Percentiles rank a stretch among this genome's conserved stretches.
Evolutionary conservation across 2,329 filamentous ascomycete species (phyloP).

Genomic region (Hypoxylon sp.): DNA sequence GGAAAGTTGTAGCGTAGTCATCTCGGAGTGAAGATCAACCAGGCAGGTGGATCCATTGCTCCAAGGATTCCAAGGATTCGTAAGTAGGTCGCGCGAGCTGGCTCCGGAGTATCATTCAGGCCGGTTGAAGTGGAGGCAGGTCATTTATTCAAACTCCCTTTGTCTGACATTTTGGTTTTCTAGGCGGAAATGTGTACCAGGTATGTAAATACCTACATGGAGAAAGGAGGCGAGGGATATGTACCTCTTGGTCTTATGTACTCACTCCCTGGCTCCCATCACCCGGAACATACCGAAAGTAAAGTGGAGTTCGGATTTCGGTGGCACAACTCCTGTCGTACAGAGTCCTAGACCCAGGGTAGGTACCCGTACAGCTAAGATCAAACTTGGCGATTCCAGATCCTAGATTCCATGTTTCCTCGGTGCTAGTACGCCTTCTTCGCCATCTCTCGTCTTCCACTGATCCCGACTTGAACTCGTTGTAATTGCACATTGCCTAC

Average conservation of each 20-base stretch:
- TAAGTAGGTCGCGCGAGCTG: background rate
- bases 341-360: background rate
- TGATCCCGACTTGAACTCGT: background rate
- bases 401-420: slow-evolving; percentile 10
- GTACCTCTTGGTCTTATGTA: background rate
- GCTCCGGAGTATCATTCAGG: background rate
- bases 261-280: background rate
- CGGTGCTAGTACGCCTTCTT: background rate
- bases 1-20: background rate
- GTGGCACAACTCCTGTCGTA: background rate
- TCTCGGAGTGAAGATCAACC: background rate
- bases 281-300: background rate
- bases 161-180: background rate
- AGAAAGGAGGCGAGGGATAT: background rate
- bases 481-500: background rate
- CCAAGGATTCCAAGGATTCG: background rate
- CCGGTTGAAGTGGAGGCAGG: background rate
- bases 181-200: background rate
- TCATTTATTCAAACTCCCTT: background rate
- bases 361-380: background rate
- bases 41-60: background rate
- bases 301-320: slow-evolving; percentile 3
- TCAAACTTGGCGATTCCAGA: background rate
- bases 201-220: background rate
- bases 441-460: background rate